Conservation (phyloP, 1,139 yeast species). For the Geotrichum histeridarum region DNA sequence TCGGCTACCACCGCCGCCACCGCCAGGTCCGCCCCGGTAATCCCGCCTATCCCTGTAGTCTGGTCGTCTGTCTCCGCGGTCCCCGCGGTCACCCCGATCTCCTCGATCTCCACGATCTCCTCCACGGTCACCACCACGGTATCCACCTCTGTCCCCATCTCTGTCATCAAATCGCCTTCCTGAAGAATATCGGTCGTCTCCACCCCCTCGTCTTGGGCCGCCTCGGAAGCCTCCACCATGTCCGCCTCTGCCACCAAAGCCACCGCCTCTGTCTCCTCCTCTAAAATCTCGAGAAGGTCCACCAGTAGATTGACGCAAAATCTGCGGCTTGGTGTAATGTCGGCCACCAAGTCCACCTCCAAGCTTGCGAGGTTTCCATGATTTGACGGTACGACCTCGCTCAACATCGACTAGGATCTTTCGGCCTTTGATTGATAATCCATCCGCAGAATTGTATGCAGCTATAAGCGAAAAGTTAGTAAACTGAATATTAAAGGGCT, state of each 20-base stretch:
- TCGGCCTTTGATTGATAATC: slow-evolving; percentile 50
- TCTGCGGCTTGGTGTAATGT: slow-evolving; percentile 39
- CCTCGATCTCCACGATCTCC: slow-evolving; percentile 11
- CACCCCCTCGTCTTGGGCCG: slow-evolving; percentile 16
- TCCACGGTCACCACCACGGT: slow-evolving; percentile 16
- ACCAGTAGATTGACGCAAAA: slow-evolving; percentile 17
- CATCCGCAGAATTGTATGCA: slow-evolving; percentile 57
- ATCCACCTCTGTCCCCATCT: slow-evolving; percentile 20
- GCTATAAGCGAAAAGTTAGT: slow-evolving; percentile 20
- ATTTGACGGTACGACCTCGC: slow-evolving; percentile 67
- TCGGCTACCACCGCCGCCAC: slow-evolving; percentile 6
- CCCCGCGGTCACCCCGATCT: slow-evolving; percentile 13
- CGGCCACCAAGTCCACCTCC: slow-evolving; percentile 76
- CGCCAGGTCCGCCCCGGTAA: slow-evolving; percentile 4
- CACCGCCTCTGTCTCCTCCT: slow-evolving; percentile 9
- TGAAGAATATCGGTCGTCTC: slow-evolving; percentile 20
- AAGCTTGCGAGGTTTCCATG: slow-evolving; percentile 74
- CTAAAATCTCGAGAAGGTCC: slow-evolving; percentile 3
- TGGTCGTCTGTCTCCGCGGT: slow-evolving; percentile 15
- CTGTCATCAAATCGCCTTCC: slow-evolving; percentile 14
- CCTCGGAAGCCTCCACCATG: slow-evolving; percentile 15
- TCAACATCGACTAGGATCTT: slow-evolving; percentile 73
- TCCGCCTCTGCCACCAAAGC: slow-evolving; percentile 12
- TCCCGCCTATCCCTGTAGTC: slow-evolving; percentile 11
- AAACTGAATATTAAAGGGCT: slow-evolving; percentile 8